Conservation (phyloP, 352 stramenopile species). For the Phytophthora foliorum region DNA sequence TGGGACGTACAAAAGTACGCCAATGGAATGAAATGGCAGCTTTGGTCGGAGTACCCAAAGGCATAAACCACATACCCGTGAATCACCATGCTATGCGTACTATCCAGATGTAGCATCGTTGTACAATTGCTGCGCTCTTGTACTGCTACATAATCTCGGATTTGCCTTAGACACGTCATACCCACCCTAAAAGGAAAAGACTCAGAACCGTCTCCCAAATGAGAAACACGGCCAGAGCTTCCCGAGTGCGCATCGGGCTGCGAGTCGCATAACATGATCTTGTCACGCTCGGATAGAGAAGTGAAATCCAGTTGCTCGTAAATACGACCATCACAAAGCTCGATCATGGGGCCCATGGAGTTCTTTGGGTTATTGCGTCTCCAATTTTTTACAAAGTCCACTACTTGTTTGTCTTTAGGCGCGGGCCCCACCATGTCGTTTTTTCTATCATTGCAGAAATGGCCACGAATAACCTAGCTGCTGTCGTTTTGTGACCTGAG, state of each 20-base stretch:
- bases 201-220: background rate
- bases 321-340: background rate
- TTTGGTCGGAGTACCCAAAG: background rate
- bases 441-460: background rate
- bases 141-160: background rate
- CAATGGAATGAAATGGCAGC: background rate
- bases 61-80: background rate
- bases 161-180: background rate
- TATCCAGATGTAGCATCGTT: background rate
- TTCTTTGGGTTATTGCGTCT: slow-evolving; percentile 3
- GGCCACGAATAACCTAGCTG: background rate
- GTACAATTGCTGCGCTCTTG: background rate
- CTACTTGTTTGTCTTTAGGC: background rate
- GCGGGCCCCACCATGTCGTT: background rate
- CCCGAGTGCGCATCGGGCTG: too few relatives aligned
- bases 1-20: slow-evolving; percentile 18
- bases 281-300: background rate
- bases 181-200: background rate
- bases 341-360: slow-evolving; percentile 4
- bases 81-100: background rate
- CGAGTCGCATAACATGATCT: background rate
- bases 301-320: background rate
- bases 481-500: background rate
- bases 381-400: slow-evolving; percentile 22
- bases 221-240: background rate